Conservation (phyloP, 768 basidiomycete genomes). For the Gloeostereum incarnatum region DNA sequence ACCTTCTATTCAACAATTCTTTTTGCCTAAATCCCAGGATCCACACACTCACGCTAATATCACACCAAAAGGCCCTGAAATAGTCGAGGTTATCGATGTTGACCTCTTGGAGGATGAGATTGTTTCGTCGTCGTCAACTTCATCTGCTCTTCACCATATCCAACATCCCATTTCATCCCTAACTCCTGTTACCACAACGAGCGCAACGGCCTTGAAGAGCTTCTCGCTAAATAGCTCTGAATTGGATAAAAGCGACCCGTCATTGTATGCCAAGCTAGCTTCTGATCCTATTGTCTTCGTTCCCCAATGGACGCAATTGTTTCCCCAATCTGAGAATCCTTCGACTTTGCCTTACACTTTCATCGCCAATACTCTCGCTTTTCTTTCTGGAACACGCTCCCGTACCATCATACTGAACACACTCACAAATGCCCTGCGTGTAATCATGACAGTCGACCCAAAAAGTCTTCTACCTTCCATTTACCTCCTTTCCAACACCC, state of each 20-base stretch:
- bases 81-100: conserved; percentile 13
- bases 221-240: too few species aligned
- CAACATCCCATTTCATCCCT: too few species aligned
- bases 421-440: conserved; percentile 67
- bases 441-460: conserved; percentile 57
- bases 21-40: too few species aligned
- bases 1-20: too few species aligned
- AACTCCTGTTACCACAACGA: too few species aligned
- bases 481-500: conserved; percentile 76
- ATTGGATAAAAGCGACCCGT: conserved; percentile 2
- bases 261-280: conserved; percentile 25
- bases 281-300: conserved; percentile 42
- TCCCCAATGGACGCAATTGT: too few species aligned
- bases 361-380: conserved; percentile 52
- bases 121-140: too few species aligned
- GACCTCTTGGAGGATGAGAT: conserved; percentile 9
- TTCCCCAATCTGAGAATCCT: conserved; percentile 31
- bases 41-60: too few species aligned
- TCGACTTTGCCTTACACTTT: conserved; percentile 58
- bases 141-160: too few species aligned
- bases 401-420: conserved; percentile 60
- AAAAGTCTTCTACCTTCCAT: conserved; percentile 64
- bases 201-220: too few species aligned
- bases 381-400: conserved; percentile 59
- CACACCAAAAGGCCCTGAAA: too few species aligned